A percentile compares a stretch with the other conserved stretches of the same genome.
Conservation (phyloP, 2,329 filamentous ascomycete species). For the Periconia sp. region DNA sequence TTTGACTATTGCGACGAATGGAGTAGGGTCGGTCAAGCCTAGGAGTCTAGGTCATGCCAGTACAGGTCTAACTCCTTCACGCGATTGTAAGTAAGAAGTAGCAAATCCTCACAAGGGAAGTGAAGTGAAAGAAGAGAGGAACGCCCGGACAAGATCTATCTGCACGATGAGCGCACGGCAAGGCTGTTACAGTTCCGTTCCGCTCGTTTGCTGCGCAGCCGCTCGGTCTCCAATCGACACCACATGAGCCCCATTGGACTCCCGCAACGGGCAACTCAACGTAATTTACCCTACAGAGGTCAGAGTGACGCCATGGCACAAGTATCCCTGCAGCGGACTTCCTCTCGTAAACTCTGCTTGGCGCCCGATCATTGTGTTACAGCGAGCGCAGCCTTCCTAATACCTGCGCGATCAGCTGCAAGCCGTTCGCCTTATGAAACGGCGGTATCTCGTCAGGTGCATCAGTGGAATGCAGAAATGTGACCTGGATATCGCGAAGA, state of each 20-base stretch:
- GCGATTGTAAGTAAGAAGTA: slow-evolving; percentile 4
- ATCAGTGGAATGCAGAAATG: no score
- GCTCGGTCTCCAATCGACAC: background rate
- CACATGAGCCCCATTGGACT: background rate
- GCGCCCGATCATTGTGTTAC: no score
- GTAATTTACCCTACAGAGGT: slow-evolving; percentile 9
- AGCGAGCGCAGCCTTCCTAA: no score
- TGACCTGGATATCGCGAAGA: no score
- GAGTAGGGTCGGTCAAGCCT: slow-evolving; percentile 1
- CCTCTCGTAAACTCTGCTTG: slow-evolving; percentile 2
- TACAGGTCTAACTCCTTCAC: slow-evolving; percentile 1
- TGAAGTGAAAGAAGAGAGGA: background rate
- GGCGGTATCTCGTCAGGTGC: no score
- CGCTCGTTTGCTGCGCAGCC: background rate
- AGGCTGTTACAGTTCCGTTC: background rate
- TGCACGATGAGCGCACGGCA: background rate
- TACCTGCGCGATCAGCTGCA: no score
- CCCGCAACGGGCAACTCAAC: no score
- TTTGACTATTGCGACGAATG: slow-evolving; percentile 7
- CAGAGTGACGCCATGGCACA: slow-evolving; percentile 17
- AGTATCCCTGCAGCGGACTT: slow-evolving; percentile 3
- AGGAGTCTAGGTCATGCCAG: background rate
- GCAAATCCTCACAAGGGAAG: background rate
- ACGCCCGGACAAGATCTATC: background rate
- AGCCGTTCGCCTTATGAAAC: no score